A percentile compares a stretch with the other conserved stretches of the same genome.
These are phyloP conservation scores for Podospora australis DNA, from an alignment of 495 filamentous ascomycete genomes.

Conservation along the genomic window DNA sequence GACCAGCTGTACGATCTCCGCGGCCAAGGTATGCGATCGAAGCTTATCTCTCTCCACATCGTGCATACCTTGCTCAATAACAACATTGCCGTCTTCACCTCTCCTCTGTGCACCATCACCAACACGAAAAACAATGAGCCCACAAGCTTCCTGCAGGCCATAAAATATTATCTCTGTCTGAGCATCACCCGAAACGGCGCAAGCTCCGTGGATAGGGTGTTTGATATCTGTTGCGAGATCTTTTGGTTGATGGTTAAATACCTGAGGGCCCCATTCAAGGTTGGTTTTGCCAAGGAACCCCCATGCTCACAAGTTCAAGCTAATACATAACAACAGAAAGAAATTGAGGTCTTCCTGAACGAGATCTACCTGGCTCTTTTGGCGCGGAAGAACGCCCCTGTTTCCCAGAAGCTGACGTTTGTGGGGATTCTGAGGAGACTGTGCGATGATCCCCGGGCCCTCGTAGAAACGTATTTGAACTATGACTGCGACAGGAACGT, in stretches of 20 bases:
- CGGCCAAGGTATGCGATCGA: conserved; percentile 93
- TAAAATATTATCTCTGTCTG: conserved; percentile 92
- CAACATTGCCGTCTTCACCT: conserved; percentile 79
- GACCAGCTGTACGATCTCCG: conserved; percentile 91
- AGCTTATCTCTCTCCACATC: conserved; percentile 88
- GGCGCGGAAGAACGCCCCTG: conserved; percentile 76
- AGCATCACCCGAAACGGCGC: conserved; percentile 92
- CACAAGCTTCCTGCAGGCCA: conserved; percentile 86
- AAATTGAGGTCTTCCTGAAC: conserved; percentile 95
- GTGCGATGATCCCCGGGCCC: conserved; percentile 72
- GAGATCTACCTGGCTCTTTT: conserved; percentile 95
- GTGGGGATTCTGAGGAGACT: conserved; percentile 79
- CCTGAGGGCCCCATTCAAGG: conserved; percentile 91
- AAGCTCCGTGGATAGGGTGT: conserved; percentile 82
- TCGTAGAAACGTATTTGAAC: conserved; percentile 97
- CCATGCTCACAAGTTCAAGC: not conserved
- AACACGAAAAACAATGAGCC: conserved; percentile 79
- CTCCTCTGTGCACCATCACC: conserved; percentile 79
- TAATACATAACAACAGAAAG: conserved; percentile 55
- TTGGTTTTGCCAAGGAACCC: conserved; percentile 25
- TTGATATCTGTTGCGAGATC: conserved; percentile 94
- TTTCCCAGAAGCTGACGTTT: conserved; percentile 87
- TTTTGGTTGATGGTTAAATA: conserved; percentile 95
- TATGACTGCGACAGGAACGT: conserved; percentile 94
- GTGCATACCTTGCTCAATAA: conserved; percentile 93